Base-by-base conservation (phyloP, 2,329 filamentous ascomycete species). In the Whalleya microplaca region DNA sequence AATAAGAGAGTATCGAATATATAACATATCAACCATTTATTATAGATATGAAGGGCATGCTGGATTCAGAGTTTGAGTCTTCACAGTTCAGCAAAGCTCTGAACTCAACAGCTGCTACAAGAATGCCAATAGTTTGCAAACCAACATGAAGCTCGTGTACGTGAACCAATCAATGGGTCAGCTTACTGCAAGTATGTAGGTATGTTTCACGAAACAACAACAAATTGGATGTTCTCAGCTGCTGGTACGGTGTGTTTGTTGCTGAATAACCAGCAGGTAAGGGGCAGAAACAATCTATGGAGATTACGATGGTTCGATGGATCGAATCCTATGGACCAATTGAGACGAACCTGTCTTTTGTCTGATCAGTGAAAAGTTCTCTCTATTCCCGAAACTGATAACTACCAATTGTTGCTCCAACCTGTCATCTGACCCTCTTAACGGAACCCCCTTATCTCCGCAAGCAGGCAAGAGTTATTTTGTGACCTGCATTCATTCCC, bases 231-330 rank as follows among this genome's bases (percentile, higher is more conserved):
- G 23, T 27, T 27, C 23, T 9, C 23, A 9, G 23, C 23, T 27
- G 23, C 23, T 27, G 23, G 23, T 27, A 27, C 23, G 4, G 23
- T 37, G 10, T 37, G 14, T 37, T 43, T 29, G 40, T 32, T 49
- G 20, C 16, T 42, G 8, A 43, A 43, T 43, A 10, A 41, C 18
- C 9, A 43, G 47, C 40, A 16, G 12, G 19, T 29, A 29, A 2
- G n/a, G 27, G 45, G 45, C 41, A 49, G 29, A 32, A 51, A 47
- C 37, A 41, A 44, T 54, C 51, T 59, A 61, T 59, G 53, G 53
- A 62, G 56, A 64, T 63, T 63, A 51, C 47, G 21, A 54, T 52
- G 58, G 45, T 51, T 54, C n/a, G 45, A 49, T 57, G 51, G 41
- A 55, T 59, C 51, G 51, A 44, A 51, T 53, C 43, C 46, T 29